Evolutionary conservation across 2,329 filamentous ascomycete species (phyloP).

Genomic region (Coleophoma eucalyptorum): DNA sequence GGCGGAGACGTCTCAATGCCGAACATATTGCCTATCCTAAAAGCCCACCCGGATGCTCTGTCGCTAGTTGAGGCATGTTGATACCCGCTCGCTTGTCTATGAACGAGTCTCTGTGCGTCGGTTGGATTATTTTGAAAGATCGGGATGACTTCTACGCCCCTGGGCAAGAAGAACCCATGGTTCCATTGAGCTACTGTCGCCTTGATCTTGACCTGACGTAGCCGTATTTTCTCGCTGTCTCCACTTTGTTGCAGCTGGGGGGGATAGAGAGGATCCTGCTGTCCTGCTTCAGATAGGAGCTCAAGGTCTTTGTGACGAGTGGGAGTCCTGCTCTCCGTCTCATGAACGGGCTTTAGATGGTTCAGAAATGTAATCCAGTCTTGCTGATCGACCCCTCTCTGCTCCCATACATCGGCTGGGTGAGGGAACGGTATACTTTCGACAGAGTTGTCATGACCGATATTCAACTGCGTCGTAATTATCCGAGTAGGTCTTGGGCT

Average conservation of each 20-base stretch:
- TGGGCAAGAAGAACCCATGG: slow-evolving; percentile 47
- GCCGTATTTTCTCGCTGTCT: slow-evolving; percentile 21
- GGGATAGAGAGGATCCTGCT: not conserved
- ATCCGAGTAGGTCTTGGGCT: not conserved
- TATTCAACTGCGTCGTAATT: not conserved
- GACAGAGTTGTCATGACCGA: not conserved
- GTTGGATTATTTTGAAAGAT: not conserved
- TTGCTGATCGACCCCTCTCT: slow-evolving; percentile 40
- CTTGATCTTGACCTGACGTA: slow-evolving; percentile 27
- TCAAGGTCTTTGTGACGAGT: not conserved
- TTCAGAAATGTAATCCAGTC: slow-evolving; percentile 58
- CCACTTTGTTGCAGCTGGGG: slow-evolving; percentile 8
- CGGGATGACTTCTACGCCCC: slow-evolving; percentile 37
- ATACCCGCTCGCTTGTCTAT: too few relatives aligned
- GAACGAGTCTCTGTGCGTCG: not conserved
- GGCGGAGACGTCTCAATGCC: not conserved
- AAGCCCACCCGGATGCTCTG: not conserved
- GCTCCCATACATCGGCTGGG: slow-evolving; percentile 9
- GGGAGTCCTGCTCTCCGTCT: not conserved
- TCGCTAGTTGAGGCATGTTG: not conserved
- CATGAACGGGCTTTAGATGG: slow-evolving; percentile 44
- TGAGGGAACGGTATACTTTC: slow-evolving; percentile 5
- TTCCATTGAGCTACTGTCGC: slow-evolving; percentile 50
- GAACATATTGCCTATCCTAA: not conserved
- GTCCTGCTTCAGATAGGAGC: not conserved